These are phyloP conservation scores for Limnomonas spitsbergensis DNA, from an alignment of 139 green algal species.

Conservation along the genomic window DNA sequence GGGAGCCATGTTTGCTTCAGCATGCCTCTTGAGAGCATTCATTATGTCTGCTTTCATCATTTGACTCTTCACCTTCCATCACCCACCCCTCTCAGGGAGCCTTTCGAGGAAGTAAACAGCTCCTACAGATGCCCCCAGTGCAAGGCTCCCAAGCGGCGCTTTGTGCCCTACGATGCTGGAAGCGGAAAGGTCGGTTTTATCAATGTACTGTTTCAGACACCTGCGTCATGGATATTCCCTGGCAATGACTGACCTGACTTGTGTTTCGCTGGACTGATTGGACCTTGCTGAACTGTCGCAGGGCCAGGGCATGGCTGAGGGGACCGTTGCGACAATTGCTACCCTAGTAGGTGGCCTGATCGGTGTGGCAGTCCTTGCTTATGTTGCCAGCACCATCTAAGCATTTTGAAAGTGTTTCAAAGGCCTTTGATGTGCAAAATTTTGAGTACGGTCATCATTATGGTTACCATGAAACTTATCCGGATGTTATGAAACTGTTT, in stretches of 20 bases:
- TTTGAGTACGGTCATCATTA: too few relatives aligned
- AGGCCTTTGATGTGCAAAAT: too few relatives aligned
- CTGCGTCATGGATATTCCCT: neutral
- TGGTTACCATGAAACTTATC: too few relatives aligned
- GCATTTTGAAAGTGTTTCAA: too few relatives aligned
- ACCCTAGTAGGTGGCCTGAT: conserved; percentile 58
- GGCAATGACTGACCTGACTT: too few relatives aligned
- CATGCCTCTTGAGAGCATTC: too few relatives aligned
- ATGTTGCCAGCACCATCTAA: conserved; percentile 37
- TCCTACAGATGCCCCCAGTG: conserved; percentile 52
- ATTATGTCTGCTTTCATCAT: too few relatives aligned
- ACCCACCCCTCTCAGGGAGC: too few relatives aligned
- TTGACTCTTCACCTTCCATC: too few relatives aligned
- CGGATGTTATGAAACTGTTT: too few relatives aligned
- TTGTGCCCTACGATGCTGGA: conserved; percentile 83
- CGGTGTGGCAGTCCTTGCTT: conserved; percentile 40
- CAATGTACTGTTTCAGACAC: neutral
- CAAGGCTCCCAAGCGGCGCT: conserved; percentile 89
- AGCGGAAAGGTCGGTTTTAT: conserved; percentile 60
- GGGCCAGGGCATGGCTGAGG: conserved; percentile 50
- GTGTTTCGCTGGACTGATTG: too few relatives aligned
- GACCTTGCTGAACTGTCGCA: conserved; percentile 34
- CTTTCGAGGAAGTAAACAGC: conserved; percentile 25
- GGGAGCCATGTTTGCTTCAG: neutral
- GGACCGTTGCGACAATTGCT: conserved; percentile 66